Evolutionary conservation across 192 early-diverging fungal genomes (phyloP).

Genomic region (Piromyces finnis): DNA sequence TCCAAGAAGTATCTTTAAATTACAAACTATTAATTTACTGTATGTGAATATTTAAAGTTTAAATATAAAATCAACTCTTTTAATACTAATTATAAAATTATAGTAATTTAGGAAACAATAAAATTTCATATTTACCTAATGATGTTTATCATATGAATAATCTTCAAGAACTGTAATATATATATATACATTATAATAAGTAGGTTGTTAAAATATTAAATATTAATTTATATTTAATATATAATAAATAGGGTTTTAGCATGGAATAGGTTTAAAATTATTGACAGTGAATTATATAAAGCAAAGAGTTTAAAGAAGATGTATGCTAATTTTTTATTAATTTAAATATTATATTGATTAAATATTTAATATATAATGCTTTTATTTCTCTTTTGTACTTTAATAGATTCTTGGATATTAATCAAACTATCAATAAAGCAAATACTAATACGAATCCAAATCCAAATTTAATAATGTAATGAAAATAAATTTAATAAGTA

Average conservation of each 20-base stretch:
- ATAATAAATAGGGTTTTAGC: background rate
- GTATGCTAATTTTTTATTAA: background rate
- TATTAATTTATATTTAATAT: background rate
- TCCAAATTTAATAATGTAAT: background rate
- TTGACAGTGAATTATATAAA: background rate
- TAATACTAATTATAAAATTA: background rate
- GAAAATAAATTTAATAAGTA: too few relatives aligned
- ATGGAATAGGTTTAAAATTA: background rate
- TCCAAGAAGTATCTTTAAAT: background rate
- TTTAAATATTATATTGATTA: too few relatives aligned
- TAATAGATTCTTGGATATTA: background rate
- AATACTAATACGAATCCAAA: background rate
- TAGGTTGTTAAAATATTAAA: too few relatives aligned
- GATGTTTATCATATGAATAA: background rate
- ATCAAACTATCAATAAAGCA: background rate
- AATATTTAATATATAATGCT: too few relatives aligned
- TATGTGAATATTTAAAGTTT: background rate
- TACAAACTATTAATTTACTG: background rate
- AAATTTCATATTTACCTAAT: background rate
- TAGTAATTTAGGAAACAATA: background rate
- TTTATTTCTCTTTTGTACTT: background rate
- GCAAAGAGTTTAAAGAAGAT: background rate
- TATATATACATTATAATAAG: too few relatives aligned
- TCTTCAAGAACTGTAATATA: background rate
- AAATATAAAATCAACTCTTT: too few relatives aligned